A percentile compares a stretch with the other conserved stretches of the same genome.
Conservation (phyloP, 1,284 basidiomycete genomes). For the Taiwanofungus camphoratus region DNA sequence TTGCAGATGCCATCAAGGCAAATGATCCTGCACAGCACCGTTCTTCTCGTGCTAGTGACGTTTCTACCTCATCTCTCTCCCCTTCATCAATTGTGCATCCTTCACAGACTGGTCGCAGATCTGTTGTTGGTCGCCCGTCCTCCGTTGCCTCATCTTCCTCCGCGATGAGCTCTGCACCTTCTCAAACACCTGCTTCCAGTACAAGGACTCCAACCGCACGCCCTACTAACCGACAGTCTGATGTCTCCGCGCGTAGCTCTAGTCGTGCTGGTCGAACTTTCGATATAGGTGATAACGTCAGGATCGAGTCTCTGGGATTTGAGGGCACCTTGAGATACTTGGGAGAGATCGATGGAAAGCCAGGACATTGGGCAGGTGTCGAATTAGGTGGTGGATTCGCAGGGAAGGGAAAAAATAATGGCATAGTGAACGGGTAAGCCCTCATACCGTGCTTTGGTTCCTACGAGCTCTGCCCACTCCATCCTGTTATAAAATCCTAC, state of each 20-base stretch:
- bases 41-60: conserved; percentile 31
- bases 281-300: conserved; percentile 74
- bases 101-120: conserved; percentile 34
- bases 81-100: conserved; percentile 32
- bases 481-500: too few species aligned
- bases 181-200: conserved; percentile 35
- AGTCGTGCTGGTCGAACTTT: conserved; percentile 44
- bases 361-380: conserved; percentile 87
- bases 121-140: conserved; percentile 31
- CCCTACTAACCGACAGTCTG: conserved; percentile 59
- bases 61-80: conserved; percentile 44
- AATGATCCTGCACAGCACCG: conserved; percentile 74
- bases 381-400: conserved; percentile 80
- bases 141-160: conserved; percentile 34
- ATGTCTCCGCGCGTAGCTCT: conserved; percentile 40
- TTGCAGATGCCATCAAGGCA: conserved; percentile 70
- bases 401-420: conserved; percentile 97
- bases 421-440: conserved; percentile 80
- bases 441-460: conserved; percentile 8
- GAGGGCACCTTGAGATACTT: conserved; percentile 78
- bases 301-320: conserved; percentile 80
- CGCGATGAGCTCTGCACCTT: conserved; percentile 43
- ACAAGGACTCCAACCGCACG: conserved; percentile 49
- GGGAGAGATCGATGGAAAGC: conserved; percentile 81
- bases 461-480: too few species aligned